phyloP scores from a whole-genome alignment of 768 basidiomycete species.

The Lentinula edodes region DNA sequence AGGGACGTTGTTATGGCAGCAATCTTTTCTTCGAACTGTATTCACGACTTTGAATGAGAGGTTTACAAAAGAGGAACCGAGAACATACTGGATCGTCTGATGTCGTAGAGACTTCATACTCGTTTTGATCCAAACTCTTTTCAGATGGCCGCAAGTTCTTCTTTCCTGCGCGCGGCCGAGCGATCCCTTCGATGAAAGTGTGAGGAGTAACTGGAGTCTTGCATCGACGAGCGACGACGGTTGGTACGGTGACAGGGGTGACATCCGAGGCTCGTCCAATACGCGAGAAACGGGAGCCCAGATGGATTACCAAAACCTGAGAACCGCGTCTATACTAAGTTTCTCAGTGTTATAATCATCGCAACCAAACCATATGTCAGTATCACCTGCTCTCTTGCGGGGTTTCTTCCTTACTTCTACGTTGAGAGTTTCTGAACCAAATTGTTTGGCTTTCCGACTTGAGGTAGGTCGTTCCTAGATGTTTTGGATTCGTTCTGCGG shows the following conservation, averaged over 20 bases:
- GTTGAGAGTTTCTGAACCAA: constrained; percentile 64
- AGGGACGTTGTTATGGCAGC: constrained; percentile 65
- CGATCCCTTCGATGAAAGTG: constrained; percentile 43
- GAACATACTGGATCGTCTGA: constrained; percentile 62
- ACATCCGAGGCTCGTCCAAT: constrained; percentile 78
- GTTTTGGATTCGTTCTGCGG: constrained; percentile 71
- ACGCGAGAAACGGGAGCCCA: constrained; percentile 67
- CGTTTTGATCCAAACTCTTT: constrained; percentile 34
- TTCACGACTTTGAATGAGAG: neutral
- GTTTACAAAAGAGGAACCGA: neutral
- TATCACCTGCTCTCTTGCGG: constrained; percentile 43
- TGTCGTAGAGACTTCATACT: constrained; percentile 38
- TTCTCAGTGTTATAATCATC: constrained; percentile 22
- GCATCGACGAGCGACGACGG: constrained; percentile 67
- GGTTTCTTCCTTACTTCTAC: constrained; percentile 48
- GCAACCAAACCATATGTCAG: neutral
- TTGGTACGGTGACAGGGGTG: constrained; percentile 60
- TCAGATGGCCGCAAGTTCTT: constrained; percentile 15
- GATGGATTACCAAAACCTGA: constrained; percentile 75
- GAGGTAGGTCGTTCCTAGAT: constrained; percentile 71
- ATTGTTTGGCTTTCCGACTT: constrained; percentile 70
- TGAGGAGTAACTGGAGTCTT: constrained; percentile 38
- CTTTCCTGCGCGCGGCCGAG: constrained; percentile 43
- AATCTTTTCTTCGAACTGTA: constrained; percentile 73
- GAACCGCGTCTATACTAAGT: constrained; percentile 48